Evolutionary conservation across 495 filamentous ascomycete genomes (phyloP).

Genomic region (Annulohypoxylon stygium): DNA sequence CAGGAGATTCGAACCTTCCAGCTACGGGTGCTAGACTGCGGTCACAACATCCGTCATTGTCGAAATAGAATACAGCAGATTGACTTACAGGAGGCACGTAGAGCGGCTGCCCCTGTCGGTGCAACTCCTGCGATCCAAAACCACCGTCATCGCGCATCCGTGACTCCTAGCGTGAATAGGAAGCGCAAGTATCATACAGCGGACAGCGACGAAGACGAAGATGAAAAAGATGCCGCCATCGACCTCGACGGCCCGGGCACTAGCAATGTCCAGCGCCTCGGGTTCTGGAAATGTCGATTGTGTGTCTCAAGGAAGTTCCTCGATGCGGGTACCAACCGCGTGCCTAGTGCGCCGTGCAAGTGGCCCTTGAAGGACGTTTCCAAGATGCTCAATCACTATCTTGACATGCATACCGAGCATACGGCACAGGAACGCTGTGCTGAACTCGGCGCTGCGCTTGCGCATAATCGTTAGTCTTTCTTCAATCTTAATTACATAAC

Average conservation of each 20-base stretch:
- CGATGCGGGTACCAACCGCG: constrained; percentile 53
- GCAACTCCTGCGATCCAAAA: background rate
- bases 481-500: background rate
- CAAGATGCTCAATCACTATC: constrained; percentile 62
- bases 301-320: constrained; percentile 58
- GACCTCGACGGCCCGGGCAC: constrained; percentile 16
- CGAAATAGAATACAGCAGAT: constrained; percentile 56
- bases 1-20: constrained; percentile 58
- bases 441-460: constrained; percentile 57
- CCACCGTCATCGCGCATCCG: constrained; percentile 12
- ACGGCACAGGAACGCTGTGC: constrained; percentile 51
- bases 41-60: constrained; percentile 59
- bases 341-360: constrained; percentile 61
- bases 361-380: constrained; percentile 62
- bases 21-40: constrained; percentile 57
- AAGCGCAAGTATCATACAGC: constrained; percentile 31
- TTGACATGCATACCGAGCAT: constrained; percentile 61
- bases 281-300: constrained; percentile 61
- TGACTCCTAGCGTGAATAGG: background rate
- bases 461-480: constrained; percentile 53
- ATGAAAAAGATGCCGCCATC: background rate
- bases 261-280: constrained; percentile 54
- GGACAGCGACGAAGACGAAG: constrained; percentile 37
- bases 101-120: constrained; percentile 9
- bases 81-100: constrained; percentile 40